These are phyloP conservation scores for Backusella sp. DNA, from an alignment of 192 early-diverging fungal species.

Conservation along the genomic window DNA sequence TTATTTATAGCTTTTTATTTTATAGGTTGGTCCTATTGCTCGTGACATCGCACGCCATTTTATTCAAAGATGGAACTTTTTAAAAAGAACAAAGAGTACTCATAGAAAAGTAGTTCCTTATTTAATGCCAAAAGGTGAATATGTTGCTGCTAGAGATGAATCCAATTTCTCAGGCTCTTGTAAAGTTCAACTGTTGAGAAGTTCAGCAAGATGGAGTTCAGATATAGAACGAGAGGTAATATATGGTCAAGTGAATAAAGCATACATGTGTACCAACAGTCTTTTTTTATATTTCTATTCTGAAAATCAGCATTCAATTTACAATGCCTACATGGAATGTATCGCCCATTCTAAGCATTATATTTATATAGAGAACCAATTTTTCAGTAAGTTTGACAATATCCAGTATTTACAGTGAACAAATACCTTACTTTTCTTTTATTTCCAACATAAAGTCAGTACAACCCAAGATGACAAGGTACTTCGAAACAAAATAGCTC, in stretches of 20 bases:
- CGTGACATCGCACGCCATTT: conserved; percentile 83
- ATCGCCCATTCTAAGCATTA: conserved; percentile 79
- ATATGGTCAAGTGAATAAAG: neutral
- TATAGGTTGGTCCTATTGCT: conserved; percentile 63
- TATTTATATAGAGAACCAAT: conserved; percentile 92
- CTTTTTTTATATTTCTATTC: neutral
- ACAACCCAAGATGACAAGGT: conserved; percentile 18
- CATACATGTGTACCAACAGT: conserved; percentile 10
- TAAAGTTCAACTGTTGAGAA: conserved; percentile 66
- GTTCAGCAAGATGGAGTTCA: conserved; percentile 66
- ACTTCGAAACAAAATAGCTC: conserved; percentile 33
- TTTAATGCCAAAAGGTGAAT: conserved; percentile 74
- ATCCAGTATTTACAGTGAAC: conserved; percentile 43
- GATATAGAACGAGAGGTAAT: conserved; percentile 55
- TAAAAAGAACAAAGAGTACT: conserved; percentile 67
- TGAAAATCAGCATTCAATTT: conserved; percentile 61
- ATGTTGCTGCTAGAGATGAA: conserved; percentile 56
- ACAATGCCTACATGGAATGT: conserved; percentile 73
- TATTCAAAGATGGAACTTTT: conserved; percentile 88
- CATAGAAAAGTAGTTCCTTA: conserved; percentile 58
- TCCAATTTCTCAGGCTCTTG: conserved; percentile 58
- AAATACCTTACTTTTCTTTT: neutral
- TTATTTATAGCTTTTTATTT: neutral
- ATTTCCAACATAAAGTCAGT: conserved; percentile 7
- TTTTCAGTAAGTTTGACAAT: conserved; percentile 64